Base-by-base conservation (phyloP, 2,329 filamentous ascomycete species). In the Parastagonospora nodorum region DNA sequence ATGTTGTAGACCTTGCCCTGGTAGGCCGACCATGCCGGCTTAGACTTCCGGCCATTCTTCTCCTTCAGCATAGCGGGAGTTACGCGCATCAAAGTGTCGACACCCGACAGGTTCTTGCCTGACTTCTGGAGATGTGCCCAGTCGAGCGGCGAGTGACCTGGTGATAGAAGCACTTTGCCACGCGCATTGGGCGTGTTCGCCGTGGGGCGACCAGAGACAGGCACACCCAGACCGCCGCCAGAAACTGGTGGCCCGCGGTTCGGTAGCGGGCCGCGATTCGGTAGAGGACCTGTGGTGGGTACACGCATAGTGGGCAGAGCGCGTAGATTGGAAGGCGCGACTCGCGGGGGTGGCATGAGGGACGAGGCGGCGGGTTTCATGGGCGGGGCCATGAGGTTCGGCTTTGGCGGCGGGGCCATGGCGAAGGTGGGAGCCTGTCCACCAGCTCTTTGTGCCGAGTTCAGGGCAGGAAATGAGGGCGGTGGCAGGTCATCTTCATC, bases 81-180 rank as follows among this genome's bases (percentile, higher is more conserved):
- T 31, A 99, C 91, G 39, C 89, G 86, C 36, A 90, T 76, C 58
- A 58, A 82, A 63, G 53, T 88, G 58, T 75, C 66, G 0, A 85
- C 78, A 14, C 77, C 78, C 8, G 77, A 72, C 1, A 80, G 63
- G 47, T 79, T 79, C 43, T 65, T 64, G 33, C 84, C 84, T n/a
- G 88, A 87, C 24, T 92, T 83, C 56, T 91, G 87, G 1, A 96
- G 83, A 5, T 88, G 86, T 10, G 94, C 94, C 94, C 94, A 99
- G 82, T 99, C 94, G 10, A 99, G 85, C 0, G 94, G 93, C 2
- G 91, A 96, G 78, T 93, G 92, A 29, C 94, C 93, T 0, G 94
- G 94, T n/a, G 86, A 83, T 4, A 99, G 84, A 8, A 88, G 80
- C 4, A 97, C 89, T 67, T 93, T 89, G 72, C 82, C 76, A 50